Base-by-base conservation (phyloP, 768 basidiomycete genomes). In the Mycena kentingensis region DNA sequence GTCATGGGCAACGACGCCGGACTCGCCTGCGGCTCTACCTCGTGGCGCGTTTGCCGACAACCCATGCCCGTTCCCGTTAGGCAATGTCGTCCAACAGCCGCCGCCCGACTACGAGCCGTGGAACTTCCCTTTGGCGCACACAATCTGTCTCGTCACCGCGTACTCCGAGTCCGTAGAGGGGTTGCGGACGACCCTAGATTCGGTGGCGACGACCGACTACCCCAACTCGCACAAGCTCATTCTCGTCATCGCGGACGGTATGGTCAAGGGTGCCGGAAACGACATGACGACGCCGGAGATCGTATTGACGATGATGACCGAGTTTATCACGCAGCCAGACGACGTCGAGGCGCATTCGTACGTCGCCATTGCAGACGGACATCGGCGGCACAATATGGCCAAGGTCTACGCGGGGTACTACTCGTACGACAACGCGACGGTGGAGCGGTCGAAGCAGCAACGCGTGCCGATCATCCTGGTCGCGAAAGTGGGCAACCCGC, bases 301-400 rank as follows among this genome's bases (percentile, higher is more conserved):
- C 60, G 87, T 87, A 62, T 71, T 99, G 58, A 73, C 81, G 32
- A 98, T 98, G 97, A 99, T 99, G 97, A 94, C 88, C 72, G 94
- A 98, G 35, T 83, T 97, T 49, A 73, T 97, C 57, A 79, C 93
- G 22, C 72, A 84, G 0, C 80, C 85, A 0, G 76, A 85, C 19
- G 93, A 98, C 46, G 93, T 98, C 29, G 91, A 97, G 68, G 75
- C 93, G 3, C 91, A 96, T 61, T 96, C 93, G 24, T 99, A 98
- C 65, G 94, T 98, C 48, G 94, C 97, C 53, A 98, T 99, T 62
- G 97, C 97, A 15, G 96, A 99, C 65, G 97, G 97, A n/a, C 95
- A 98, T 78, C 98, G 97, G 73, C 82, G 93, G 29, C 97, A 98
- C 77, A 99, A 99, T 69, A 97, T 96, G 94, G 96, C 94, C 34